Base-by-base conservation (phyloP, 805 yeast species). In the Yamadazyma scolyti region DNA sequence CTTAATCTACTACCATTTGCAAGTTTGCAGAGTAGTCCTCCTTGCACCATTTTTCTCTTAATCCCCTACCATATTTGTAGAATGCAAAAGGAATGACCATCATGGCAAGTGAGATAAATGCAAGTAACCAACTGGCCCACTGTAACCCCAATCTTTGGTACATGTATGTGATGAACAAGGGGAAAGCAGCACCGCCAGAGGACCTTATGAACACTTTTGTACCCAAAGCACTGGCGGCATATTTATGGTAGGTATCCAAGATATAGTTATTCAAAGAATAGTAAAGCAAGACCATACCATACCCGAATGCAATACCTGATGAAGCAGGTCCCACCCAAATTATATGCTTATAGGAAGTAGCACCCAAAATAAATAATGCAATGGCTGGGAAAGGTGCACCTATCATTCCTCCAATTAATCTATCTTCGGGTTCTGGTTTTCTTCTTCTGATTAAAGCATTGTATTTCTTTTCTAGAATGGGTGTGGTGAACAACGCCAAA, bases 111-210 rank as follows among this genome's bases (percentile, higher is more conserved):
- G 87, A 74, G 44, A 83, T 75, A 48, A 83, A 83, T 0, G 88
- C 90, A 50, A 83, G 63, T 38, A 83, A 64, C 79, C 82, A 83
- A 47, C 79, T 71, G 14, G 88, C 94, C 93, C 93, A 83, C 42
- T 79, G 79, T 31, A 83, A 61, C 4, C 90, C 90, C 48, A 83
- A 58, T 32, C 65, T 75, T 39, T 74, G 73, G 54, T 82, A 83
- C 90, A 83, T 82, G 58, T 82, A 90, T 22, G 78, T 75, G n/a
- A 83, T 76, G 52, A 83, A 82, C 44, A 83, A 64, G 38, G 90
- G 89, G 72, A 83, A 82, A 0, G 88, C 90, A 16, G 88, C 90
- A 65, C 93, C 94, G 48, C 88, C 89, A 13, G 87, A 82, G 46
- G 82, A 72, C 68, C 94, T 73, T 46, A 83, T 63, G 48, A 83